Conservation (phyloP, 2,329 filamentous ascomycete genomes). For the Ophiostoma angusticollis region DNA sequence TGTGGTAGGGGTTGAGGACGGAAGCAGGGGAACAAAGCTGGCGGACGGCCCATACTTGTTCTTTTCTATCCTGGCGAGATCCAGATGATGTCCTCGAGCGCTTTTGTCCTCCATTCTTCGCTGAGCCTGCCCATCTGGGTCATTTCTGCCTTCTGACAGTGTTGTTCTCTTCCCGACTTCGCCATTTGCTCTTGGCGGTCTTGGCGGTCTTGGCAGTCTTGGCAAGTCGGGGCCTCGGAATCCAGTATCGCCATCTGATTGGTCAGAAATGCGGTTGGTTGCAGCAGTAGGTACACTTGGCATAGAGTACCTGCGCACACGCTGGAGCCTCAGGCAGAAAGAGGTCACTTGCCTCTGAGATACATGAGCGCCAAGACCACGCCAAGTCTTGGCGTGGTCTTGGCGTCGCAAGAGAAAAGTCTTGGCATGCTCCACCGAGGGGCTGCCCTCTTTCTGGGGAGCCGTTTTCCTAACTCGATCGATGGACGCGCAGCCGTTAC, state of each 20-base stretch:
- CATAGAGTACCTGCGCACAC: neutral
- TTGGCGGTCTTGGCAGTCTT: conserved; percentile 13
- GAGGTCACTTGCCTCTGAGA: neutral
- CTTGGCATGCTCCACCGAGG: too few species aligned
- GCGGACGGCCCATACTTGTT: conserved; percentile 4
- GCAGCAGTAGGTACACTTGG: neutral
- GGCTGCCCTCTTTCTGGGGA: too few species aligned
- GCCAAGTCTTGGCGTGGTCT: conserved; percentile 20
- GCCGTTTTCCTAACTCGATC: too few species aligned
- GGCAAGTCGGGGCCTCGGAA: conserved; percentile 12
- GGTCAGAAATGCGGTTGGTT: neutral
- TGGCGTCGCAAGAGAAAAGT: too few species aligned
- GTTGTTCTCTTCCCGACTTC: conserved; percentile 4
- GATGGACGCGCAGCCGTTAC: too few species aligned
- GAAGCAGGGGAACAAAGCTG: neutral
- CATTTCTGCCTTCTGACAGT: conserved; percentile 2
- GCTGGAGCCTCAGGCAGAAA: fast-evolving
- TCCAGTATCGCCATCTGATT: neutral
- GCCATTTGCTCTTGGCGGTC: conserved; percentile 10
- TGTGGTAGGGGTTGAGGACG: too few species aligned
- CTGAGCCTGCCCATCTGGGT: neutral
- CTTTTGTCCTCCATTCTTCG: conserved; percentile 2
- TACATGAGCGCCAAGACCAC: conserved; percentile 14
- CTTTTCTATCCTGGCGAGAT: conserved; percentile 7
- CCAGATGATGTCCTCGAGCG: conserved; percentile 2